Conservation (phyloP, 1,284 basidiomycete genomes). For the Puccinia polysora region DNA sequence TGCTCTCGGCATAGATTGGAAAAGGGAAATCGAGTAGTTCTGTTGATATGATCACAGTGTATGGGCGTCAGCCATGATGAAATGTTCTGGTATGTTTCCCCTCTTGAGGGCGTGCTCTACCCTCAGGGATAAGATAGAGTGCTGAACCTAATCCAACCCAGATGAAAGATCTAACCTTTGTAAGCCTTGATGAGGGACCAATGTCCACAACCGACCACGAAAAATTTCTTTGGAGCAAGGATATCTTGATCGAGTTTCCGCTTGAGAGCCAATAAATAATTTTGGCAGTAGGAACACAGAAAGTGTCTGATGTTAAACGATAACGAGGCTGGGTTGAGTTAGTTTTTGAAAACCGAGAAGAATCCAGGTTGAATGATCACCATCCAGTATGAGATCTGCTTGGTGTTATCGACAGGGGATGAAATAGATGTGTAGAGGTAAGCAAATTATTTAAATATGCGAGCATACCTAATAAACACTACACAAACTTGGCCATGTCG, state of each 20-base stretch:
- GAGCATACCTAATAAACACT: slow-evolving; percentile 34
- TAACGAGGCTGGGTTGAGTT: no score
- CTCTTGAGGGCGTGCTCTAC: no score
- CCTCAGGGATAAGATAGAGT: not conserved
- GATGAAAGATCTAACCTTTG: slow-evolving; percentile 1
- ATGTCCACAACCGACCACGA: slow-evolving; percentile 37
- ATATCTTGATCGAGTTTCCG: not conserved
- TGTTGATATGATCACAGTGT: not conserved
- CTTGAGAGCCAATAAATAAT: slow-evolving; percentile 16
- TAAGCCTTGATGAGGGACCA: slow-evolving; percentile 36
- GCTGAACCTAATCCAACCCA: not conserved
- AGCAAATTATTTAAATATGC: not conserved
- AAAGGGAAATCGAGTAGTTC: slow-evolving; percentile 28
- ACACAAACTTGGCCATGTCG: slow-evolving; percentile 18
- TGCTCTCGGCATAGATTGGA: slow-evolving; percentile 22
- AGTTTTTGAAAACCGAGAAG: not conserved
- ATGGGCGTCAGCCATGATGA: no score
- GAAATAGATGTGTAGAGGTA: not conserved
- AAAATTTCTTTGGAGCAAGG: not conserved
- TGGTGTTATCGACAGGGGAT: not conserved
- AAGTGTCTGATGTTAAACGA: slow-evolving; percentile 22
- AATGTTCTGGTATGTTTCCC: no score
- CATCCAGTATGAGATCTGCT: not conserved
- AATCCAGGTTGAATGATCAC: not conserved
- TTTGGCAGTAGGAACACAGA: slow-evolving; percentile 22